phyloP scores from a whole-genome alignment of 257 asterid species.

The Striga asiatica region DNA sequence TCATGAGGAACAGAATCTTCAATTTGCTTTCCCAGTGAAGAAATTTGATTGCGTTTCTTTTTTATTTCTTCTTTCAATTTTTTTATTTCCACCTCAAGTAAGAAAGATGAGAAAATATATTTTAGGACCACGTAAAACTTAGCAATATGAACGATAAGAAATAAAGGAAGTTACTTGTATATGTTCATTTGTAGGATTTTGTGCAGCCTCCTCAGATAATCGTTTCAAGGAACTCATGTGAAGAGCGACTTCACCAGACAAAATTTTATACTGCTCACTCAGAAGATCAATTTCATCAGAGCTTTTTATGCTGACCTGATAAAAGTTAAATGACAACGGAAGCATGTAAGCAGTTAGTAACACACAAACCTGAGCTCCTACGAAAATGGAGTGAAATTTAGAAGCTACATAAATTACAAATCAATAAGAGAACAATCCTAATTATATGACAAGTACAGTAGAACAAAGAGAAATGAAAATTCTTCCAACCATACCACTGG shows the following conservation, averaged over 20 bases:
- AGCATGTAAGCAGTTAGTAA: conserved; percentile 5
- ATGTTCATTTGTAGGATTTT: conserved; percentile 50
- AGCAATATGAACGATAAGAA: conserved; percentile 6
- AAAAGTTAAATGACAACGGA: conserved; percentile 17
- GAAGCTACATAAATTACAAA: conserved; percentile 4
- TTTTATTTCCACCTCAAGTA: conserved; percentile 55
- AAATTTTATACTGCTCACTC: conserved; percentile 84
- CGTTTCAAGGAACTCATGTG: conserved; percentile 74
- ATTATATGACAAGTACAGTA: neutral
- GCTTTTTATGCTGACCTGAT: conserved; percentile 57
- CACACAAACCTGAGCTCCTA: neutral
- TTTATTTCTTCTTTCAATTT: conserved; percentile 64
- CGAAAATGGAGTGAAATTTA: neutral
- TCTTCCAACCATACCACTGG: conserved; percentile 48
- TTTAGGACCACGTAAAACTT: conserved; percentile 12
- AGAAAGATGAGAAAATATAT: conserved; percentile 11
- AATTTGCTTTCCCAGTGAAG: conserved; percentile 67
- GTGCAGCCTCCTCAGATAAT: conserved; percentile 62
- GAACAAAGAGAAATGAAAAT: conserved; percentile 9
- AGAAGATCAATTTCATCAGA: conserved; percentile 82
- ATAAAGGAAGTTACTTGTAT: conserved; percentile 41
- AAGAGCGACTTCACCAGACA: conserved; percentile 86
- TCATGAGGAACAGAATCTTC: conserved; percentile 44
- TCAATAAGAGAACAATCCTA: neutral
- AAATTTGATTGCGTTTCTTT: conserved; percentile 63